Base-by-base conservation (phyloP, 202 grass and related monocot genomes). In the Sporobolus alterniflorus region DNA sequence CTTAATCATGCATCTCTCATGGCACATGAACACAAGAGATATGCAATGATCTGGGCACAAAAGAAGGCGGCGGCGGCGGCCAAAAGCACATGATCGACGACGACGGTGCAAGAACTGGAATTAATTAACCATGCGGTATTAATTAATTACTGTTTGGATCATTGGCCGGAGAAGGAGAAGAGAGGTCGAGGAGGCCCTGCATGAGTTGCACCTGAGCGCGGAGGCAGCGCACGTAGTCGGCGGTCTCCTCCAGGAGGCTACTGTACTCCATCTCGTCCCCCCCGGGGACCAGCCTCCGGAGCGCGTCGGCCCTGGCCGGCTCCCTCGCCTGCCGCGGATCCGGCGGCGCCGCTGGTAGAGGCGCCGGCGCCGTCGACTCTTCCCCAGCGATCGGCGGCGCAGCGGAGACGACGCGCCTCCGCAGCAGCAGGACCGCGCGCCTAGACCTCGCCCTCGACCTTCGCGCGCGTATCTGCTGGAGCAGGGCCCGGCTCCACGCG, bases 121-220 rank as follows among this genome's bases (percentile, higher is more conserved):
- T 84, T 80, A 90, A 84, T 87, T 85, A 82, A 84, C 52, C 59
- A 73, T 64, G 50, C 40, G 67, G 66, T 81, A 74, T 82, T 60
- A 48, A 65, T 88, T 84, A 77, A 79, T 63, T 75, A 55, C 78
- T 76, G 62, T 69, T 68, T 52, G n/a, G n/a, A 86, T 93, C 63
- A 63, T 92, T 80, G 88, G 64, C 57, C 82, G 71, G 93, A 87
- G 77, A 92, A 77, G n/a, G n/a, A n/a, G n/a, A n/a, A n/a, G n/a
- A n/a, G 32, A 80, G 81, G 87, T 89, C 91, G 66, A 88, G 85
- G 74, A 96, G 75, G 66, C 72, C 84, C 84, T 94, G 83, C 96
- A 96, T 99, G 84, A 98, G 87, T 83, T 89, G 90, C 73, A 96
- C 93, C 91, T 99, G 96, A 31, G 85, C 77, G 11, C 77, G 82